Percentiles rank a stretch among this genome's conserved stretches.
Evolutionary conservation across 192 early-diverging fungal species (phyloP).

Genomic region (Umbelopsis sp.): DNA sequence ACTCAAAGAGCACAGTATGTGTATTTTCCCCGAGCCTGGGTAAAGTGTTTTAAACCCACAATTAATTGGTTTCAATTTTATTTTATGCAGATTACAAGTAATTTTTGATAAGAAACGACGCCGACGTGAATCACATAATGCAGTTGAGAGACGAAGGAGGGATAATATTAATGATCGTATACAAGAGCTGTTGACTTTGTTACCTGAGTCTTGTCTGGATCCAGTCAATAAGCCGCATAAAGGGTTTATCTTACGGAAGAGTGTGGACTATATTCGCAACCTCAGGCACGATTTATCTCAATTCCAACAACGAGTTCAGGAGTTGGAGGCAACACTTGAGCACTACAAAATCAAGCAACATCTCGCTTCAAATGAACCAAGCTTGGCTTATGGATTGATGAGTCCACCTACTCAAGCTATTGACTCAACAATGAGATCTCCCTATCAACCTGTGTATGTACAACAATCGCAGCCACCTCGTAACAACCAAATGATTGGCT

Average conservation of each 20-base stretch:
- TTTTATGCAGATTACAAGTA: conserved; percentile 38
- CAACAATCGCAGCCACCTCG: conserved; percentile 4
- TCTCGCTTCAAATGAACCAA: conserved; percentile 8
- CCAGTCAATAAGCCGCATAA: conserved; percentile 90
- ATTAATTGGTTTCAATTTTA: neutral
- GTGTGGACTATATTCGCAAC: conserved; percentile 85
- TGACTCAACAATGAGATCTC: neutral
- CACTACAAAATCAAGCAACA: conserved; percentile 28
- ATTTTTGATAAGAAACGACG: conserved; percentile 84
- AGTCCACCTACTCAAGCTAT: conserved; percentile 15
- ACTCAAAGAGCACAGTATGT: conserved; percentile 3
- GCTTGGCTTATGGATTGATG: conserved; percentile 16
- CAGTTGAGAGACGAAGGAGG: conserved; percentile 92
- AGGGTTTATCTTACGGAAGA: conserved; percentile 88
- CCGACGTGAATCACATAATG: conserved; percentile 96
- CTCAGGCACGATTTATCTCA: conserved; percentile 27
- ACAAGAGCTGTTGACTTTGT: conserved; percentile 80
- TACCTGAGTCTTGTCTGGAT: conserved; percentile 82
- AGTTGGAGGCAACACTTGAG: conserved; percentile 31
- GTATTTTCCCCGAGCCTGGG: neutral
- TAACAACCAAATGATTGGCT: neutral
- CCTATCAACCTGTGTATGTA: neutral
- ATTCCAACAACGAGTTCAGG: conserved; percentile 27
- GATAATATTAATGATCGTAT: conserved; percentile 99
- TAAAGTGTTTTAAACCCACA: neutral